phyloP scores from a whole-genome alignment of 2,329 filamentous ascomycete genomes.

The Didymella sp. region DNA sequence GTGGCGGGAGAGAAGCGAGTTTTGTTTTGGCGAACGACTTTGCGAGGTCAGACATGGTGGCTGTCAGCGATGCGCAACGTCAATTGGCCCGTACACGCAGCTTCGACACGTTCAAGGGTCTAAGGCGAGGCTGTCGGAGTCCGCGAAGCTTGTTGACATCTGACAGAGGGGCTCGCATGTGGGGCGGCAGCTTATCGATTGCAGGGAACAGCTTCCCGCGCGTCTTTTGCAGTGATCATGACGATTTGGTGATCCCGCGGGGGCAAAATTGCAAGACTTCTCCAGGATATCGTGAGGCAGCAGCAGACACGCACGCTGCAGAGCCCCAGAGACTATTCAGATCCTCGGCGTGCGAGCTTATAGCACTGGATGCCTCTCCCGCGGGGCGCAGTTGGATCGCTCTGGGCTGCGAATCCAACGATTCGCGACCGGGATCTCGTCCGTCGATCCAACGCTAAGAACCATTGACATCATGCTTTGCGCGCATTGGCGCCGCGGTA shows the following conservation, averaged over 20 bases:
- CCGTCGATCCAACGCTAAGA: conserved; percentile 13
- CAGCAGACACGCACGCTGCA: not conserved
- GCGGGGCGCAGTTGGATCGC: conserved; percentile 8
- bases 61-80: not conserved
- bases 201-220: conserved; percentile 20
- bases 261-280: not conserved
- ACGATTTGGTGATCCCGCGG: not conserved
- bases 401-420: conserved; percentile 18
- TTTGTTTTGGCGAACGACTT: conserved; percentile 80
- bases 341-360: not conserved
- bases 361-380: not conserved
- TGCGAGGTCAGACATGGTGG: conserved; percentile 80
- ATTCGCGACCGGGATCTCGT: conserved; percentile 18
- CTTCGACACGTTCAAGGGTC: not conserved
- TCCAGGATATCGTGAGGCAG: not conserved
- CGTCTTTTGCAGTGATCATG: conserved; percentile 4
- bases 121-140: conserved; percentile 1
- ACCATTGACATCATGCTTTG: conserved; percentile 13
- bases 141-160: conserved; percentile 12
- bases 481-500: conserved; percentile 8
- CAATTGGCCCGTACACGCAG: not conserved
- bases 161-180: conserved; percentile 17
- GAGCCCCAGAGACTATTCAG: not conserved
- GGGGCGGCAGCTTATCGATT: conserved; percentile 18
- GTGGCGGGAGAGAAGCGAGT: conserved; percentile 66